Conservation (phyloP, 2,329 filamentous ascomycete species). For the Epichloe aotearoae region DNA sequence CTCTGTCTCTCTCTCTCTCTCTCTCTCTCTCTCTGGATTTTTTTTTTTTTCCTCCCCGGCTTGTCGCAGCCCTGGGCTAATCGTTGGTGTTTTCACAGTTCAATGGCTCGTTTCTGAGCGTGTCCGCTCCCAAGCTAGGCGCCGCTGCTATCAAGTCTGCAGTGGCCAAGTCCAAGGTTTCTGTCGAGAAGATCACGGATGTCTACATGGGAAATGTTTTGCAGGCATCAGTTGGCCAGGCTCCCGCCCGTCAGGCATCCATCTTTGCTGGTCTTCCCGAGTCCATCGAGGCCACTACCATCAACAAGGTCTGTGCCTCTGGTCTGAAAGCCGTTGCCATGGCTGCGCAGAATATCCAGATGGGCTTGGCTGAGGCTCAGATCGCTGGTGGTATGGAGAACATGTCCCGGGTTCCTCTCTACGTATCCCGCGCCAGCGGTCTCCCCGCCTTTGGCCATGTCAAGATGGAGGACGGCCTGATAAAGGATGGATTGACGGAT, state of each 20-base stretch:
- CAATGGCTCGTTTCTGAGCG: slow-evolving; percentile 77
- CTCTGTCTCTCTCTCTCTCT: not conserved
- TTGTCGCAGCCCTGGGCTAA: not conserved
- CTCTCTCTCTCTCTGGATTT: not conserved
- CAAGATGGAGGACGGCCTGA: slow-evolving; percentile 78
- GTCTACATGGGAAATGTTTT: slow-evolving; percentile 98
- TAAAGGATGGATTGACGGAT: slow-evolving; percentile 91
- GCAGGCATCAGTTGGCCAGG: slow-evolving; percentile 70
- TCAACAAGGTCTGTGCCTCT: slow-evolving; percentile 97
- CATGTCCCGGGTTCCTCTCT: slow-evolving; percentile 91
- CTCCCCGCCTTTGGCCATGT: slow-evolving; percentile 82
- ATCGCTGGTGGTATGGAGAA: slow-evolving; percentile 96
- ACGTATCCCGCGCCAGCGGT: slow-evolving; percentile 68
- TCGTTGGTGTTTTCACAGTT: slow-evolving; percentile 42
- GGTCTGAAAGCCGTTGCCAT: slow-evolving; percentile 85
- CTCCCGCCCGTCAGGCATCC: slow-evolving; percentile 79
- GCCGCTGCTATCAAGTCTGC: slow-evolving; percentile 87
- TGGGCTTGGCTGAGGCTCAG: slow-evolving; percentile 77
- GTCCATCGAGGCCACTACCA: slow-evolving; percentile 75
- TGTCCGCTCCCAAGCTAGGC: slow-evolving; percentile 78
- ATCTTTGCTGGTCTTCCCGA: slow-evolving; percentile 77
- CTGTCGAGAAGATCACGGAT: slow-evolving; percentile 67
- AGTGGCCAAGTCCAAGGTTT: slow-evolving; percentile 72
- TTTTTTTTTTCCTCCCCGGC: not conserved
- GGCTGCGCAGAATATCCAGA: slow-evolving; percentile 87